These are phyloP conservation scores for Metschnikowia continentalis DNA, from an alignment of 805 yeast species.

Conservation along the genomic window DNA sequence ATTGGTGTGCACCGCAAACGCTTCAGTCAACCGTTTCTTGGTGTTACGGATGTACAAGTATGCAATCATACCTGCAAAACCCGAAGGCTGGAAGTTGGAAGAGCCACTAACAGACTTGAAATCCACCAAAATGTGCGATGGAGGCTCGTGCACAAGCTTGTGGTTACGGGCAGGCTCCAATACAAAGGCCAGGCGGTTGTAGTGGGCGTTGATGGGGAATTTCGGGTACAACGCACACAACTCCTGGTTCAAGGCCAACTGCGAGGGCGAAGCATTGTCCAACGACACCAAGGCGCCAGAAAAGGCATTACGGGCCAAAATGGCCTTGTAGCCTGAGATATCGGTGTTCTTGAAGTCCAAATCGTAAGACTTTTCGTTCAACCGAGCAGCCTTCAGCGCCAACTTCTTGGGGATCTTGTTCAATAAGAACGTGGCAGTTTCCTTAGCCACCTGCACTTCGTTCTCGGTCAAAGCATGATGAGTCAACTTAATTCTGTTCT, in stretches of 20 bases:
- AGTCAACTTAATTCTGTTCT: slow-evolving; percentile 50
- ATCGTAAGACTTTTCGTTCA: slow-evolving; percentile 37
- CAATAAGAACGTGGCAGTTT: slow-evolving; percentile 49
- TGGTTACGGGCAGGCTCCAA: slow-evolving; percentile 45
- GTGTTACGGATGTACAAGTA: slow-evolving; percentile 66
- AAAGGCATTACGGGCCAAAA: slow-evolving; percentile 57
- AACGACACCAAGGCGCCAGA: slow-evolving; percentile 53
- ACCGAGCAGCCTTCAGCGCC: slow-evolving; percentile 38
- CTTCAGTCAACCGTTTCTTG: slow-evolving; percentile 66
- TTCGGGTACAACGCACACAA: slow-evolving; percentile 69
- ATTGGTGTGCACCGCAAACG: slow-evolving; percentile 65
- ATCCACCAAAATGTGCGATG: slow-evolving; percentile 71
- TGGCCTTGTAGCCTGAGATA: slow-evolving; percentile 62
- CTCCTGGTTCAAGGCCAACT: slow-evolving; percentile 63
- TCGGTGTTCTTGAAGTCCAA: slow-evolving; percentile 42
- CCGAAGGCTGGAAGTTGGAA: slow-evolving; percentile 56
- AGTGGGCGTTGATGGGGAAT: slow-evolving; percentile 52
- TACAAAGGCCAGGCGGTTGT: slow-evolving; percentile 23
- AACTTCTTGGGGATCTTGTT: slow-evolving; percentile 60
- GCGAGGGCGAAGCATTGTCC: slow-evolving; percentile 46
- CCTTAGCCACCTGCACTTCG: slow-evolving; percentile 48
- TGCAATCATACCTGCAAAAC: slow-evolving; percentile 68
- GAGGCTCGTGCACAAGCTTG: slow-evolving; percentile 47
- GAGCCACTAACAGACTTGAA: slow-evolving; percentile 65
- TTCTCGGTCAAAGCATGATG: slow-evolving; percentile 49